Conservation (phyloP, 192 early-diverging fungal species). For the Coemansia biformis region DNA sequence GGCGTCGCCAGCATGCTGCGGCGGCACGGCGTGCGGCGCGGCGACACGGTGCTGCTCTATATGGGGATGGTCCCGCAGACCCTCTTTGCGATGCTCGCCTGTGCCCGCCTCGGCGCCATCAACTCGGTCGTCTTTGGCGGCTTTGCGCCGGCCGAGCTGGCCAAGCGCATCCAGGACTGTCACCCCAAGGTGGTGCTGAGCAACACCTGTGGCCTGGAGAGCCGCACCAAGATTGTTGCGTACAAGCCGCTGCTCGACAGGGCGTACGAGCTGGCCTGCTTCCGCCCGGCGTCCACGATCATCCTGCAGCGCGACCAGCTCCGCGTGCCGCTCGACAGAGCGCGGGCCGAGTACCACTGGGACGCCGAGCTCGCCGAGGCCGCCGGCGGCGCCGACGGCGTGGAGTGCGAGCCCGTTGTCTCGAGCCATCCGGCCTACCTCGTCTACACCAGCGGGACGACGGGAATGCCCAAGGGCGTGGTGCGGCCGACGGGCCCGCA, state of each 20-base stretch:
- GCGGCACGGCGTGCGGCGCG: slow-evolving; percentile 56
- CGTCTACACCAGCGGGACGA: slow-evolving; percentile 73
- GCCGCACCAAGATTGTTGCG: slow-evolving; percentile 57
- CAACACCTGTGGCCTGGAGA: slow-evolving; percentile 77
- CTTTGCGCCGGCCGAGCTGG: slow-evolving; percentile 69
- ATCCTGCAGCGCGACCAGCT: slow-evolving; percentile 64
- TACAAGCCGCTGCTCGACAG: slow-evolving; percentile 75
- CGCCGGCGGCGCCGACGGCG: slow-evolving; percentile 23
- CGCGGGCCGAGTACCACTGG: slow-evolving; percentile 38
- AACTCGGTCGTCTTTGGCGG: slow-evolving; percentile 81
- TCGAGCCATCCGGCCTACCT: slow-evolving; percentile 74
- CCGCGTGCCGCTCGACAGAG: slow-evolving; percentile 47
- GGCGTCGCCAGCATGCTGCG: slow-evolving; percentile 60
- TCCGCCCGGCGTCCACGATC: slow-evolving; percentile 49
- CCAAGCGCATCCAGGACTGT: slow-evolving; percentile 79
- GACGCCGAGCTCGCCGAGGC: slow-evolving; percentile 55
- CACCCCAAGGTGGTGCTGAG: slow-evolving; percentile 69
- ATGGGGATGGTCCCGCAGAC: slow-evolving; percentile 83
- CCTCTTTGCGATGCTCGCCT: slow-evolving; percentile 78
- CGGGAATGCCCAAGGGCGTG: slow-evolving; percentile 73
- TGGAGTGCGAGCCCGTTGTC: slow-evolving; percentile 56
- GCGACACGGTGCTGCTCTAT: slow-evolving; percentile 76
- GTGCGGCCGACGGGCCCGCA: slow-evolving; percentile 59
- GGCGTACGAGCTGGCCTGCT: slow-evolving; percentile 57
- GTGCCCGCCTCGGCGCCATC: slow-evolving; percentile 75